Conservation (phyloP, 805 yeast species). For the Kuraishia floccosa region DNA sequence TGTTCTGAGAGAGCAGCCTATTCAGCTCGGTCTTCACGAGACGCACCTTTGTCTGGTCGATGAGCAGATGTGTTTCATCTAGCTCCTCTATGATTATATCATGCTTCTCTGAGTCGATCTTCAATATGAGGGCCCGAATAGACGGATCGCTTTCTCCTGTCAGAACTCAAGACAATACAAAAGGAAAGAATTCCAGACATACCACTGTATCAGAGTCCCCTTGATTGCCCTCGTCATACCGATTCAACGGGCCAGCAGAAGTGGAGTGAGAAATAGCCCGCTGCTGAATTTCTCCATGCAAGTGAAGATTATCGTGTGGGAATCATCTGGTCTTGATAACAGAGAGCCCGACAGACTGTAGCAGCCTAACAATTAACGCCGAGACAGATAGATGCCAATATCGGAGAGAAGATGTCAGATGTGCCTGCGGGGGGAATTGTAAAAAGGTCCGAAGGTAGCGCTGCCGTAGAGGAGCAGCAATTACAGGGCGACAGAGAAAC, state of each 20-base stretch:
- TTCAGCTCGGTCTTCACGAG: constrained; percentile 72
- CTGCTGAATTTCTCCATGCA: too few species aligned
- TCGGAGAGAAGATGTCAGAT: too few species aligned
- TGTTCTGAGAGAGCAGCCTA: constrained; percentile 64
- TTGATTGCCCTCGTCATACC: constrained; percentile 46
- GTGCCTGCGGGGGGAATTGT: too few species aligned
- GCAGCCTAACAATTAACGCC: too few species aligned
- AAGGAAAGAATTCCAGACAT: constrained; percentile 5
- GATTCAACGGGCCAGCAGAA: too few species aligned
- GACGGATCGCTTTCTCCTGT: constrained; percentile 65
- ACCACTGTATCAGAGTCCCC: constrained; percentile 39
- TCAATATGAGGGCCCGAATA: constrained; percentile 73
- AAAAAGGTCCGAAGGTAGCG: neutral
- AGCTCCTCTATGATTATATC: constrained; percentile 70
- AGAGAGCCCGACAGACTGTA: too few species aligned
- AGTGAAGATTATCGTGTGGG: too few species aligned
- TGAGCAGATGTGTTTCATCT: constrained; percentile 83
- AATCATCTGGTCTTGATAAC: too few species aligned
- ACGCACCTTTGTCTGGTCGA: constrained; percentile 67
- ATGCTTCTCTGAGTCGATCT: constrained; percentile 64
- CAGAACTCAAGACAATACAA: neutral
- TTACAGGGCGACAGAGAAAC: neutral
- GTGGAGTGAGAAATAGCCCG: too few species aligned
- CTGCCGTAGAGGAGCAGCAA: neutral
- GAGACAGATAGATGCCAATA: too few species aligned